Base-by-base conservation (phyloP, 2,329 filamentous ascomycete species). In the Botrytis deweyae region DNA sequence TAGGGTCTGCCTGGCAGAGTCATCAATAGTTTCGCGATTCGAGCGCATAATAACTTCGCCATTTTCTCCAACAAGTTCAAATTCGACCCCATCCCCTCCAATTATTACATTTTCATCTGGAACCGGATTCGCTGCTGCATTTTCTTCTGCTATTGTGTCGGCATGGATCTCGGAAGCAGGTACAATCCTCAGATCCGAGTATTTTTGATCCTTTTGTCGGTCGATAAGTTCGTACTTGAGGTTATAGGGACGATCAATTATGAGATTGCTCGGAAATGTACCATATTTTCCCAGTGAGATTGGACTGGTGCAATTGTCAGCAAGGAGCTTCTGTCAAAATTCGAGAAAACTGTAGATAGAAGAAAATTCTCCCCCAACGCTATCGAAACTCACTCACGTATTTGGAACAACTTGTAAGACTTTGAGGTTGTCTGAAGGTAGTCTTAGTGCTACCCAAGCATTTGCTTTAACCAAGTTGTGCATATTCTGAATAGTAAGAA, bases 271-370 rank as follows among this genome's bases (percentile, higher is more conserved):
- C 25, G 93, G 92, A 81, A 99, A 98, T 2, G 90, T 90, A 76
- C 96, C 96, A 82, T 96, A 97, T 88, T 98, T 98, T 73, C 94
- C 94, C 49, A 98, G 86, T 2, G 93, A 94, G 77, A 98, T 92
- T 63, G 90, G 93, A 59, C 95, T 98, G 78, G 58, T 12, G 75
- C 36, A 76, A 73, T 75, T 78, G 75, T 80, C 76, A 74, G 74
- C 62, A 38, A 29, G 10, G 1, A 46, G 3, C 55, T 38, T 3
- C 22, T 1, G 1, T 68, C 9, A 7, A 29, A 22, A 42, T n/a
- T 9, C n/a, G 22, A 71, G 75, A 64, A 25, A 52, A 25, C 14
- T 73, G 69, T 29, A 12, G 18, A 42, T 55, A 22, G 64, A 61
- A 46, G 64, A 63, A 74, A 73, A 72, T 72, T 70, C 76, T 75